These are phyloP conservation scores for Pestalotiopsis sp. DNA, from an alignment of 2,329 filamentous ascomycete genomes.

Conservation along the genomic window DNA sequence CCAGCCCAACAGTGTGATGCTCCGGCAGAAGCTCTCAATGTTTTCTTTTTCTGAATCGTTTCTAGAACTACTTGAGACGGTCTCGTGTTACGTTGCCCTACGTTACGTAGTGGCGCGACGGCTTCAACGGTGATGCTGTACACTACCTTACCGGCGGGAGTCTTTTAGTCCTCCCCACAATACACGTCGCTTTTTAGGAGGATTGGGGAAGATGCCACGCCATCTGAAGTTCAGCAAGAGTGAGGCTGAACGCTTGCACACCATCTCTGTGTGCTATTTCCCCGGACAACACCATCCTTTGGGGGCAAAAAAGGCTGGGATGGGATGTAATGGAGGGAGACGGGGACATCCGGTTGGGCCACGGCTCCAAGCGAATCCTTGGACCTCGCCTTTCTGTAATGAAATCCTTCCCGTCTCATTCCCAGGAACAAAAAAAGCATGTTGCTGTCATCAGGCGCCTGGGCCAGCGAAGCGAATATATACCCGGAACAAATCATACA, in stretches of 20 bases:
- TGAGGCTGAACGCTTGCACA: not conserved
- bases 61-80: not conserved
- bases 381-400: not conserved
- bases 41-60: not conserved
- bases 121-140: not conserved
- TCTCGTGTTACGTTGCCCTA: not conserved
- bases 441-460: too few relatives aligned
- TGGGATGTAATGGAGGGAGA: not conserved
- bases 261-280: not conserved
- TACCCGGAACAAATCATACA: not conserved
- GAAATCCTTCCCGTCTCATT: too few relatives aligned
- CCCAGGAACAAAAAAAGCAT: too few relatives aligned
- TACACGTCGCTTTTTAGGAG: not conserved
- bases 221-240: not conserved
- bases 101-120: not conserved
- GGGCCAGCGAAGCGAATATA: not conserved
- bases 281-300: not conserved
- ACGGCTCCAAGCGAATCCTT: not conserved
- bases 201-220: not conserved
- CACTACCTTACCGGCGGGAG: not conserved
- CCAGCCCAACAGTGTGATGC: not conserved
- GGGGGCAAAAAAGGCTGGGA: not conserved
- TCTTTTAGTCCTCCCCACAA: not conserved
- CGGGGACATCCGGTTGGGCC: not conserved
- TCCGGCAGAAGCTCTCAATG: not conserved